phyloP scores from a whole-genome alignment of 495 filamentous ascomycete species.

The Pseudoneurospora amorphoporcata region DNA sequence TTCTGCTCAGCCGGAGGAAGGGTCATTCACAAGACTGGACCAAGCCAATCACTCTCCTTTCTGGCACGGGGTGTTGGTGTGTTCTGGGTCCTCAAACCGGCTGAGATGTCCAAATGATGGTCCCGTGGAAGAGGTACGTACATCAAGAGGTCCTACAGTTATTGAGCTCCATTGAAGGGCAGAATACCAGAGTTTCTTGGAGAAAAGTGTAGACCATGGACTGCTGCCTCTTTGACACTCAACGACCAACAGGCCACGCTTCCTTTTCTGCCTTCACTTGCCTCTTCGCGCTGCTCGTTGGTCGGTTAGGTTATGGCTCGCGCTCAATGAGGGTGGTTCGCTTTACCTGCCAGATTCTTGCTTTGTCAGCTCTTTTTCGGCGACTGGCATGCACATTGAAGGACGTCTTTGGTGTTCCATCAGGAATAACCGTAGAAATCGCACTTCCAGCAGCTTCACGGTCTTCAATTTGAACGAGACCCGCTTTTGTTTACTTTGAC shows the following conservation, averaged over 20 bases:
- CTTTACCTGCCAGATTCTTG: neutral
- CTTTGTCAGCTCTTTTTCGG: neutral
- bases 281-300: neutral
- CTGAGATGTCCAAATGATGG: neutral
- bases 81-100: neutral
- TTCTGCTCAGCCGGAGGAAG: neutral
- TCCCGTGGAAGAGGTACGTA: neutral
- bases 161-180: neutral
- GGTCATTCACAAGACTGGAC: neutral
- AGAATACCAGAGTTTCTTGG: neutral
- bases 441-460: neutral
- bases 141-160: neutral
- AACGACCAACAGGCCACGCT: neutral
- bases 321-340: neutral
- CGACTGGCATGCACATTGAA: neutral
- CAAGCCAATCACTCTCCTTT: neutral
- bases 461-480: neutral
- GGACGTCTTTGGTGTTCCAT: neutral
- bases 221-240: neutral
- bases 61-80: neutral
- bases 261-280: neutral
- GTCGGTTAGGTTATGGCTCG: neutral
- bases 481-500: neutral
- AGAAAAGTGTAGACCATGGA: neutral
- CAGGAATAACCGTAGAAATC: neutral